Conservation (phyloP, 2,329 filamentous ascomycete genomes). For the Niveomyces coronatus region DNA sequence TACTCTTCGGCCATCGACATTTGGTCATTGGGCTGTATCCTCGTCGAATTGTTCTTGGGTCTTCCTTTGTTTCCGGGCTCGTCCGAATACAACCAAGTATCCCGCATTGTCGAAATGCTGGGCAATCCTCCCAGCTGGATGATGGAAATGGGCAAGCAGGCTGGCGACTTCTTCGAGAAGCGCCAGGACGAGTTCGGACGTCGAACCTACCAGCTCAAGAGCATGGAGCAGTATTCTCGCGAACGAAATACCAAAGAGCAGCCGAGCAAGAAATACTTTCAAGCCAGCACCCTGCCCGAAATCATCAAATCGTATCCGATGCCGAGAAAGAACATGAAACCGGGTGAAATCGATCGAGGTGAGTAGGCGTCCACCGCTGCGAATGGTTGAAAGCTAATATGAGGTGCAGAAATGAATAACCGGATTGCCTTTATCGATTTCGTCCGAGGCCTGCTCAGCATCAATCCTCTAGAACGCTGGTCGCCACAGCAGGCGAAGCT, state of each 20-base stretch:
- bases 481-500: constrained; percentile 95
- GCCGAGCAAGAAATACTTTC: constrained; percentile 99
- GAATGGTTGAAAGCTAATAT: constrained; percentile 10
- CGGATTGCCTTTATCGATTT: constrained; percentile 97
- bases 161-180: constrained; percentile 96
- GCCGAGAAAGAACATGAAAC: constrained; percentile 99
- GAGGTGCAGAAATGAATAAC: constrained; percentile 90
- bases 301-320: constrained; percentile 98
- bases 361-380: constrained; percentile 15
- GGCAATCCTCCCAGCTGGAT: constrained; percentile 97
- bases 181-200: constrained; percentile 82
- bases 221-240: constrained; percentile 93
- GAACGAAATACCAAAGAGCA: constrained; percentile 97
- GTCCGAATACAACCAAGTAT: constrained; percentile 97
- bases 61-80: constrained; percentile 92
- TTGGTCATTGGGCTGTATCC: constrained; percentile 98
- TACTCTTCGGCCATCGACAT: constrained; percentile 99
- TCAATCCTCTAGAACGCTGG: constrained; percentile 95
- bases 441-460: constrained; percentile 81
- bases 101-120: constrained; percentile 95
- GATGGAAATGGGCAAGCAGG: constrained; percentile 97
- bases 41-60: constrained; percentile 93
- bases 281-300: constrained; percentile 83
- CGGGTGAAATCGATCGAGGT: constrained; percentile 93
- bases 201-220: constrained; percentile 84